Evolutionary conservation across 2,329 filamentous ascomycete species (phyloP), one percentile per base, ranked within the genome.

Genomic region (Orbilia blumenaviensis): DNA sequence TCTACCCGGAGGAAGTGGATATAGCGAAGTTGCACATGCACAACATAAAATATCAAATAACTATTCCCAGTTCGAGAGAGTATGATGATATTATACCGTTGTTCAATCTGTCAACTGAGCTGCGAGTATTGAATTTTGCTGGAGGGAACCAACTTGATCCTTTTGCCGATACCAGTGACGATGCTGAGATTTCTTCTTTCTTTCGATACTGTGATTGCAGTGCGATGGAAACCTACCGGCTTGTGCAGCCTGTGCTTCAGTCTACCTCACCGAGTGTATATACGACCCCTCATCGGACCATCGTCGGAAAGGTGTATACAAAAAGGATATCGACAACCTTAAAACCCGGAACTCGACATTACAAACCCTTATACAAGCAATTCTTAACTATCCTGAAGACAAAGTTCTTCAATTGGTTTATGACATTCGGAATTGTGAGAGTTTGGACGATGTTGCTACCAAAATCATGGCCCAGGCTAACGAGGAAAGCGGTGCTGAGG

Each of bases 271-370:
- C 76, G 89, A 92, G 84, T 97, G 95, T 82, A 87, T 97, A 78
- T 98, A 98, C 85, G 94, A 98, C 81, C 94, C 94, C 2, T 96
- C 94, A 81, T 97, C 94, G 72, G 95, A 99, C 82, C 94, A 97
- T 82, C 91, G 95, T 58, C 90, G 95, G 60, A 98, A 98, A 83
- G 95, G 95, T 75, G 95, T 98, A 56, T 98, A 98, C 83, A 94
- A 94, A 81, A 93, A 97, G 83, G 95, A 97, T 83, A 89, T 91
- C 23, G 94, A 97, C 82, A 92, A 89, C 81, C 87, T 94, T 82
- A 96, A 96, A 84, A 94, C 93, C 21, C 89, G 89, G 78, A 93
- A 90, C 81, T 92, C 92, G 36, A 98, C 94, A 0, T 85, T 98
- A 66, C 92, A 97, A 82, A 93, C 93, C n/a, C 86, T 98, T 38